Conservation (phyloP, 2,329 filamentous ascomycete species). For the Trichophyton benhamiae region DNA sequence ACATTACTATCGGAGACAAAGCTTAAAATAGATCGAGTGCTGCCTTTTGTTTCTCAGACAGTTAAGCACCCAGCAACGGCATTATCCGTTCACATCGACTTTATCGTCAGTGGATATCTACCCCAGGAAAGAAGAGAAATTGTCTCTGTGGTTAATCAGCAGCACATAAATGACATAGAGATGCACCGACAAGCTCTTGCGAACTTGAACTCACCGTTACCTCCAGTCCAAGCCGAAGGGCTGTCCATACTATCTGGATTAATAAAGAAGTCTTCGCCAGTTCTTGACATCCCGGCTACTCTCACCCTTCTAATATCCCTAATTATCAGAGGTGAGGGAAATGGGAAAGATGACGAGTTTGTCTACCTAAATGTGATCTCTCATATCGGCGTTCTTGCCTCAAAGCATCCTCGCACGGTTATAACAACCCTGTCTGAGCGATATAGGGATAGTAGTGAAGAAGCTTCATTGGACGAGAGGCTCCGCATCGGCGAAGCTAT, state of each 20-base stretch:
- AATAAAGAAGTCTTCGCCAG: conserved; percentile 29
- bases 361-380: conserved; percentile 35
- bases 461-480: conserved; percentile 27
- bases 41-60: conserved; percentile 22
- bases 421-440: conserved; percentile 30
- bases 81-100: conserved; percentile 32
- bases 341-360: conserved; percentile 28
- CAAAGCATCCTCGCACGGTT: conserved; percentile 31
- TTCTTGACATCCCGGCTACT: conserved; percentile 34
- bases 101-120: conserved; percentile 21
- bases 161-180: conserved; percentile 27
- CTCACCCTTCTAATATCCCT: conserved; percentile 30
- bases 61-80: conserved; percentile 30
- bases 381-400: conserved; percentile 29
- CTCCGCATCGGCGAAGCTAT: conserved; percentile 33
- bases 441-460: conserved; percentile 30
- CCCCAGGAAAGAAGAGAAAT: conserved; percentile 15
- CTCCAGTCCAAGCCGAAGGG: conserved; percentile 34
- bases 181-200: conserved; percentile 31
- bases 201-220: conserved; percentile 29
- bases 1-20: conserved; percentile 25
- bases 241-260: conserved; percentile 30
- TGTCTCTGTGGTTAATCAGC: conserved; percentile 7
- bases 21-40: conserved; percentile 24
- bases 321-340: conserved; percentile 26